Evolutionary conservation across 2,329 filamentous ascomycete species (phyloP).

Genomic region (Fusarium heterosporum): DNA sequence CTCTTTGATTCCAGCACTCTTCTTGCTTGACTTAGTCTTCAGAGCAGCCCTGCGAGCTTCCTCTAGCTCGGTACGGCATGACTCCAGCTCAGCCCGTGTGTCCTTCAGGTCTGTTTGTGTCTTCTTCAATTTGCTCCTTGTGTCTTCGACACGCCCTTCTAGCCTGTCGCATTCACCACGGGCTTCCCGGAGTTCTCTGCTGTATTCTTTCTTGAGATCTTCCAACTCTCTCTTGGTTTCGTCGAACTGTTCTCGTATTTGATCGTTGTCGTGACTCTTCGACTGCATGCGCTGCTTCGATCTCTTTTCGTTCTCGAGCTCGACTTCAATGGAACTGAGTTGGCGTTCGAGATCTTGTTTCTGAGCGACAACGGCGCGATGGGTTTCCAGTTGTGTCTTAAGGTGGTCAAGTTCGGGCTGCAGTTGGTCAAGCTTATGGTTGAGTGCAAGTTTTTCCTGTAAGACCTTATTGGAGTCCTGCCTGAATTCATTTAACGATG

Average conservation of each 20-base stretch:
- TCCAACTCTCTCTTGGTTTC: slow-evolving; percentile 59
- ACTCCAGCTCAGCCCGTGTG: slow-evolving; percentile 55
- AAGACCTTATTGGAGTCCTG: slow-evolving; percentile 78
- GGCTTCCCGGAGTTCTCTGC: slow-evolving; percentile 69
- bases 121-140: slow-evolving; percentile 73
- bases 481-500: slow-evolving; percentile 73
- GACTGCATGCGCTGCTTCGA: slow-evolving; percentile 50
- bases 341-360: slow-evolving; percentile 85
- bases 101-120: slow-evolving; percentile 80
- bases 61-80: slow-evolving; percentile 57
- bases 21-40: slow-evolving; percentile 40
- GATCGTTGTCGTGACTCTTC: slow-evolving; percentile 55
- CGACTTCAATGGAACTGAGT: slow-evolving; percentile 79
- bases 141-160: slow-evolving; percentile 72
- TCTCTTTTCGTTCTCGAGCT: slow-evolving; percentile 80
- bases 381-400: slow-evolving; percentile 64
- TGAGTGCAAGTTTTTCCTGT: slow-evolving; percentile 66
- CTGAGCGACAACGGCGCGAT: slow-evolving; percentile 78
- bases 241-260: slow-evolving; percentile 54
- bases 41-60: slow-evolving; percentile 41
- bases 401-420: slow-evolving; percentile 69
- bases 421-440: slow-evolving; percentile 63
- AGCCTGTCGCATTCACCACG: slow-evolving; percentile 72
- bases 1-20: slow-evolving; percentile 39
- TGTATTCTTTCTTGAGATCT: slow-evolving; percentile 58